These are phyloP conservation scores for Leccinum disarticulatum DNA, from an alignment of 768 basidiomycete genomes.

Conservation along the genomic window DNA sequence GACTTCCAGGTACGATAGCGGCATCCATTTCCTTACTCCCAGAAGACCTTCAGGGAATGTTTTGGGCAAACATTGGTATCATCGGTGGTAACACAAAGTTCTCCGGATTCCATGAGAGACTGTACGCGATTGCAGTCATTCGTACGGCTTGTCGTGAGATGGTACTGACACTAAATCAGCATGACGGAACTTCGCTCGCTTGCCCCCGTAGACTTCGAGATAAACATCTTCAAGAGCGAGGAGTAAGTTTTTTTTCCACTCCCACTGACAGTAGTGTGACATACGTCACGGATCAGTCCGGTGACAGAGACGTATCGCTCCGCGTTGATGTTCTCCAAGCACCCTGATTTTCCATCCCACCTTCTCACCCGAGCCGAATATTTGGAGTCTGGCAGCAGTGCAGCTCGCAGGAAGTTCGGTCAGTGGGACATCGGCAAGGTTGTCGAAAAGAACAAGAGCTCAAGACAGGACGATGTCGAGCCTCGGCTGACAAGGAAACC, in stretches of 20 bases:
- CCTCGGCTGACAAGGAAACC: slow-evolving; percentile 28
- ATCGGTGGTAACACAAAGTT: slow-evolving; percentile 83
- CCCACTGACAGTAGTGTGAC: slow-evolving; percentile 17
- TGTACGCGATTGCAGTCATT: slow-evolving; percentile 52
- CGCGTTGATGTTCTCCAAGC: slow-evolving; percentile 56
- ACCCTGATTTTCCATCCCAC: slow-evolving; percentile 48
- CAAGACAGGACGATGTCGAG: slow-evolving; percentile 23
- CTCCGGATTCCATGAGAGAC: slow-evolving; percentile 66
- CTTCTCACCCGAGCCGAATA: slow-evolving; percentile 83
- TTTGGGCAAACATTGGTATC: slow-evolving; percentile 91
- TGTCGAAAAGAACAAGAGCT: slow-evolving; percentile 25
- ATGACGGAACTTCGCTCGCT: slow-evolving; percentile 71
- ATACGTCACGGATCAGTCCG: slow-evolving; percentile 44
- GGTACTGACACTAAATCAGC: slow-evolving; percentile 41
- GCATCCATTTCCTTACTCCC: slow-evolving; percentile 75
- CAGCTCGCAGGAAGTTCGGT: slow-evolving; percentile 72
- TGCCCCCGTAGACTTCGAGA: slow-evolving; percentile 79
- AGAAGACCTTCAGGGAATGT: slow-evolving; percentile 84
- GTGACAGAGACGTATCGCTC: slow-evolving; percentile 64
- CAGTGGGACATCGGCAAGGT: slow-evolving; percentile 47
- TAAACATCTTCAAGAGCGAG: slow-evolving; percentile 66
- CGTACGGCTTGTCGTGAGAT: slow-evolving; percentile 15
- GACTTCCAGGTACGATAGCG: slow-evolving; percentile 74
- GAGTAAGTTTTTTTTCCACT: slow-evolving; percentile 55
- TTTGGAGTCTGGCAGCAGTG: slow-evolving; percentile 75